Percentiles rank a stretch among this genome's conserved stretches.
Conservation (phyloP, 768 basidiomycete genomes). For the Termitomyces sp. region DNA sequence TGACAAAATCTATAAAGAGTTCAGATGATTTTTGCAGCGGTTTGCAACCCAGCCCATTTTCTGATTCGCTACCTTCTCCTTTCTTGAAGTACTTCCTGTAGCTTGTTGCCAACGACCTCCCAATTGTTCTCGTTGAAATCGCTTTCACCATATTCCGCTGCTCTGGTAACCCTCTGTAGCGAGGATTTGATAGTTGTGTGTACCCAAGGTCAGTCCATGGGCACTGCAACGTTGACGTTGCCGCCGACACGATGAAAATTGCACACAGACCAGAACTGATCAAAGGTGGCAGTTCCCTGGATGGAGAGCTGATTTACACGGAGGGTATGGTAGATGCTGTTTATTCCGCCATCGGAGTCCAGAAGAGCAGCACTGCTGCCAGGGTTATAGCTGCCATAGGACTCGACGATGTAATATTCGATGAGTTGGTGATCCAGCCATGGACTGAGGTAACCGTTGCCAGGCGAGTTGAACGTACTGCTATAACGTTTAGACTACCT, state of each 20-base stretch:
- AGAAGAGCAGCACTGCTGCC: slow-evolving; percentile 21
- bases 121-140: slow-evolving; percentile 9
- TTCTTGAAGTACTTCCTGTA: slow-evolving; percentile 14
- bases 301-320: slow-evolving; percentile 34
- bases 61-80: background rate
- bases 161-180: slow-evolving; percentile 40
- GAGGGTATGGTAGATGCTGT: slow-evolving; percentile 33
- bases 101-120: slow-evolving; percentile 6
- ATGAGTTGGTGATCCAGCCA: too few relatives aligned
- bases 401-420: too few relatives aligned
- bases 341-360: slow-evolving; percentile 35
- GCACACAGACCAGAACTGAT: slow-evolving; percentile 42
- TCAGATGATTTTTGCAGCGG: slow-evolving; percentile 17
- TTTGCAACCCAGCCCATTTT: slow-evolving; percentile 16
- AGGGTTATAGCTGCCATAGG: too few relatives aligned
- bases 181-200: too few relatives aligned
- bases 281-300: slow-evolving; percentile 36
- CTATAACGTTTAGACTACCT: too few relatives aligned
- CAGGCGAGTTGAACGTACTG: too few relatives aligned
- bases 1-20: slow-evolving; percentile 27
- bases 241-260: slow-evolving; percentile 27
- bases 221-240: slow-evolving; percentile 23
- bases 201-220: slow-evolving; percentile 32
- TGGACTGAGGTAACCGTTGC: too few relatives aligned
- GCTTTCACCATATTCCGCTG: slow-evolving; percentile 31